These are phyloP conservation scores for Botrytis galanthina DNA, from an alignment of 2,329 filamentous ascomycete genomes.

Conservation along the genomic window DNA sequence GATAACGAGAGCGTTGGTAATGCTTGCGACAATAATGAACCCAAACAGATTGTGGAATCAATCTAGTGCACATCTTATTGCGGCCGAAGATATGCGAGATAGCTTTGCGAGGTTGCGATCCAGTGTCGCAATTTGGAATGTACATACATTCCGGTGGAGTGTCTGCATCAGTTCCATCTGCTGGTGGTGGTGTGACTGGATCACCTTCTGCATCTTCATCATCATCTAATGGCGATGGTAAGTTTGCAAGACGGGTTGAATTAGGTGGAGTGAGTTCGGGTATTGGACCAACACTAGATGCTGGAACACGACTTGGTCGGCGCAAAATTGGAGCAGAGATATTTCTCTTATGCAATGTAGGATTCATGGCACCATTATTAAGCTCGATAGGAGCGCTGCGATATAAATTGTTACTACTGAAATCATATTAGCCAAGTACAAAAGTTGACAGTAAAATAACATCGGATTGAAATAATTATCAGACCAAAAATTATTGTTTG, in stretches of 20 bases:
- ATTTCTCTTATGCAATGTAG: slow-evolving; percentile 18
- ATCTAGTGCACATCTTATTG: slow-evolving; percentile 74
- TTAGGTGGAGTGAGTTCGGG: slow-evolving; percentile 34
- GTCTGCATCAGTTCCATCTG: slow-evolving; percentile 18
- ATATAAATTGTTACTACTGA: neutral
- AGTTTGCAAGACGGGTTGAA: slow-evolving; percentile 32
- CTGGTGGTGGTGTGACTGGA: slow-evolving; percentile 32
- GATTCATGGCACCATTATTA: neutral
- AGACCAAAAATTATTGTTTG: neutral
- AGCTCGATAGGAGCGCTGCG: neutral
- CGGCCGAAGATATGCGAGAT: slow-evolving; percentile 81
- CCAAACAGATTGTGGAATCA: slow-evolving; percentile 69
- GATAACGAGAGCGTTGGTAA: slow-evolving; percentile 73
- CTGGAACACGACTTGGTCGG: slow-evolving; percentile 7
- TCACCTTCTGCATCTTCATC: slow-evolving; percentile 15
- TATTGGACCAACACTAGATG: slow-evolving; percentile 18
- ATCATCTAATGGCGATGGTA: slow-evolving; percentile 25
- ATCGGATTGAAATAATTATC: neutral
- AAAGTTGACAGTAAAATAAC: neutral
- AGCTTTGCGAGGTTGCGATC: slow-evolving; percentile 65
- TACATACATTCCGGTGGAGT: slow-evolving; percentile 49
- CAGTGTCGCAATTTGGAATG: slow-evolving; percentile 56
- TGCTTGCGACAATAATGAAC: slow-evolving; percentile 77
- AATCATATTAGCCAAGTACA: neutral
- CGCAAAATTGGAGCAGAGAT: slow-evolving; percentile 14